Base-by-base conservation (phyloP, 2,329 filamentous ascomycete genomes). In the Boeremia lycopersici region DNA sequence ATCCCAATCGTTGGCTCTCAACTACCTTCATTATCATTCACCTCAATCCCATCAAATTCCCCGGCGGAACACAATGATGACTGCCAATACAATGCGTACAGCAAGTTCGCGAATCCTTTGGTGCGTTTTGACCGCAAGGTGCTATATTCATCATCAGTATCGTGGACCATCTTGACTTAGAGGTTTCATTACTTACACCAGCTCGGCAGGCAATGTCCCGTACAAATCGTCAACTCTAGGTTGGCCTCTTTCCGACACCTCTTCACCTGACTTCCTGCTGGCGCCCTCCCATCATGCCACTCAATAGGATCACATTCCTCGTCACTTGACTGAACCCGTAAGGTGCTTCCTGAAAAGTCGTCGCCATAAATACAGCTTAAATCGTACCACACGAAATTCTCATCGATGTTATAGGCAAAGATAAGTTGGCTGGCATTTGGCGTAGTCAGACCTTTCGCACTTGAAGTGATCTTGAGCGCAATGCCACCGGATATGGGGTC, bases 371-470 rank as follows among this genome's bases (percentile, higher is more conserved):
- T 47, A 13, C 63, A 60, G 53, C 59, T 66, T 57, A 72, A 58
- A 25, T 71, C 65, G 48, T 71, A 72, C 65, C 64, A 68, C 15
- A 72, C 53, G 11, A 56, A 51, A 8, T 53, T 52, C 12, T 25
- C 44, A 29, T 70, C 63, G 43, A 71, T 60, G 28, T 60, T 68
- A 55, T 72, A 71, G 8, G 61, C 63, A 45, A 72, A 72, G 17
- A 64, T 61, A 4, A 63, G 63, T 35, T 72, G 65, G 53, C 63
- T 70, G 36, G 60, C 62, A 29, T 71, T 70, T 1, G 67, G 66
- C n/a, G 56, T 59, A 53, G 63, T 67, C 31, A 71, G 39, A 10
- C 67, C 69, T 12, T 57, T 56, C 23, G 61, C 59, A 1, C 60
- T 31, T 2, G 59, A 23, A 4, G 62, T 61, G 8, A 71, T 60